phyloP scores from a whole-genome alignment of 2,329 filamentous ascomycete genomes.

The Aplosporella prunicola region DNA sequence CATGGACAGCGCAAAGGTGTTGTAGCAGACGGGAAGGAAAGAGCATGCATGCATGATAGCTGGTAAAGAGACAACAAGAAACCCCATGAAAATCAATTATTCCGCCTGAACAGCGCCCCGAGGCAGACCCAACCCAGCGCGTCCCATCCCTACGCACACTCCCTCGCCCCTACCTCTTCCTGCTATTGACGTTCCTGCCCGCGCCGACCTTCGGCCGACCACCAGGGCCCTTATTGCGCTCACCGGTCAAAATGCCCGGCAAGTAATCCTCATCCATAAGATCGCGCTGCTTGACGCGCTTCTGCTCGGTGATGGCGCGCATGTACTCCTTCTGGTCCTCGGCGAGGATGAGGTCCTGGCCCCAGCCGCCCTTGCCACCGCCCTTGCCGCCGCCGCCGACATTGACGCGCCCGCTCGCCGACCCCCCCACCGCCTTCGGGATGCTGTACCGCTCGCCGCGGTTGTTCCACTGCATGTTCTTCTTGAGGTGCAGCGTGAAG shows the following conservation, averaged over 20 bases:
- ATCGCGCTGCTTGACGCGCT: constrained; percentile 62
- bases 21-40: too few species aligned
- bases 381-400: too few species aligned
- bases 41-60: too few species aligned
- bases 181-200: constrained; percentile 70
- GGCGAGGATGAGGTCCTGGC: constrained; percentile 68
- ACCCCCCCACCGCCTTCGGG: constrained; percentile 79
- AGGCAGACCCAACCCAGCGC: too few species aligned
- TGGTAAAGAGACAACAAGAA: too few species aligned
- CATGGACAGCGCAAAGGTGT: too few species aligned
- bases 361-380: constrained; percentile 87
- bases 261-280: constrained; percentile 94
- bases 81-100: too few species aligned
- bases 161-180: constrained; percentile 51
- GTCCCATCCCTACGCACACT: too few species aligned
- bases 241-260: constrained; percentile 73
- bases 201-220: constrained; percentile 73
- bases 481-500: constrained; percentile 80
- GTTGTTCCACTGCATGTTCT: constrained; percentile 94
- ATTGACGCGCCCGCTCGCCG: constrained; percentile 63
- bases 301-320: constrained; percentile 53
- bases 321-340: constrained; percentile 95
- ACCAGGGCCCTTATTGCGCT: constrained; percentile 53
- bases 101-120: too few species aligned
- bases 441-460: constrained; percentile 87